Conservation (phyloP, 2,329 filamentous ascomycete species). For the Colletotrichum cordylinicola region DNA sequence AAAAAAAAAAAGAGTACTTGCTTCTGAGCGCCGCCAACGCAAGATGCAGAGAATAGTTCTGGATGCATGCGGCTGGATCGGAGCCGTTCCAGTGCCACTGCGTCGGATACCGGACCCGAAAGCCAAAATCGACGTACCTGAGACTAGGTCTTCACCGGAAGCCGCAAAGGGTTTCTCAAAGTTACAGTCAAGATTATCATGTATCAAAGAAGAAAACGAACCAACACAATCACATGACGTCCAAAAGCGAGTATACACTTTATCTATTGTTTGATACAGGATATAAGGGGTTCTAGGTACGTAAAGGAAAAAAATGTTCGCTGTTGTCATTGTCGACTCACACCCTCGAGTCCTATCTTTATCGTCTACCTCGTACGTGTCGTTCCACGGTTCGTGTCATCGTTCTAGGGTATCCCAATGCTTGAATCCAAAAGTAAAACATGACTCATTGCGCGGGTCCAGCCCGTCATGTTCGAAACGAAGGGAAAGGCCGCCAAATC, state of each 20-base stretch:
- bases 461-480: conserved; percentile 10
- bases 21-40: neutral
- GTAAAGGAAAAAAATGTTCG: neutral
- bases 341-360: neutral
- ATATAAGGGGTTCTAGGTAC: conserved; percentile 14
- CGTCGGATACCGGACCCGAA: neutral
- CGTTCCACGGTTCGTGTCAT: neutral
- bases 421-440: conserved; percentile 8
- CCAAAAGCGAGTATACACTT: neutral
- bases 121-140: neutral
- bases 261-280: neutral
- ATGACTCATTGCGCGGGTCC: conserved; percentile 10
- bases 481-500: neutral
- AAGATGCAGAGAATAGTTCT: neutral
- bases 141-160: neutral
- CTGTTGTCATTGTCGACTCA: neutral
- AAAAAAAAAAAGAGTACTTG: neutral
- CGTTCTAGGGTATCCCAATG: conserved; percentile 23
- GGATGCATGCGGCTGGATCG: neutral
- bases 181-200: neutral
- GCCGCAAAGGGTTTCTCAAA: neutral
- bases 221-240: accelerated
- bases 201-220: neutral
- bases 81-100: neutral
- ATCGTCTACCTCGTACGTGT: conserved; percentile 27